Conservation (phyloP, 768 basidiomycete species). For the Mycena olivaceomarginata region DNA sequence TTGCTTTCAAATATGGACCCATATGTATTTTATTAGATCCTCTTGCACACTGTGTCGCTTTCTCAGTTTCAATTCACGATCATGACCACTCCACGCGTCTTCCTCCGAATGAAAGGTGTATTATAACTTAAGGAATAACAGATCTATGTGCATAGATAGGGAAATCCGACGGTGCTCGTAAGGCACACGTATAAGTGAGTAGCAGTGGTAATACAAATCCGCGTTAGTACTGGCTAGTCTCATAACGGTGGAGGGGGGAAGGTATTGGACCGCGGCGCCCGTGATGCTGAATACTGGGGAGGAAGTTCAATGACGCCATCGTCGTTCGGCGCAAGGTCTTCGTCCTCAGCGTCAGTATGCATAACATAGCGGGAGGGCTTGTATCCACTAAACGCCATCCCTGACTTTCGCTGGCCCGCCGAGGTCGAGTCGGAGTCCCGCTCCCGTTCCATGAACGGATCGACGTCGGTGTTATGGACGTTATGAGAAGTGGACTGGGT, state of each 20-base stretch:
- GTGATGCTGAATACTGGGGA: conserved; percentile 80
- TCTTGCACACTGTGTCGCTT: conserved; percentile 31
- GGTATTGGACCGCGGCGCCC: conserved; percentile 43
- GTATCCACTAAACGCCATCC: conserved; percentile 65
- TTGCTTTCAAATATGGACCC: conserved; percentile 42
- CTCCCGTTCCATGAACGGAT: conserved; percentile 44
- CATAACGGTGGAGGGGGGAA: conserved; percentile 8
- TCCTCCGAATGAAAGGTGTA: not conserved
- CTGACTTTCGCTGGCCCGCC: conserved; percentile 71
- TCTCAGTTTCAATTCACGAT: conserved; percentile 26
- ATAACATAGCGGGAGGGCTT: conserved; percentile 75
- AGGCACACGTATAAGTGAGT: not conserved
- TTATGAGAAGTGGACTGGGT: not conserved
- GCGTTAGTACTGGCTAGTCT: not conserved
- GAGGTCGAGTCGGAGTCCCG: conserved; percentile 53
- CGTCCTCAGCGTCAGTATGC: conserved; percentile 83
- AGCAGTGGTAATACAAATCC: conserved; percentile 28
- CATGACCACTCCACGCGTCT: conserved; percentile 12
- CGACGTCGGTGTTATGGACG: conserved; percentile 12
- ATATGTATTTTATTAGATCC: conserved; percentile 44
- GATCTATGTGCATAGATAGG: not conserved
- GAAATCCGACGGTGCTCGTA: not conserved
- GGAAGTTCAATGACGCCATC: conserved; percentile 83
- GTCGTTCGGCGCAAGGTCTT: conserved; percentile 60
- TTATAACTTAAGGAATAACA: not conserved